Base-by-base conservation (phyloP, 139 green algal species). In the Tetratostichococcus sp. region DNA sequence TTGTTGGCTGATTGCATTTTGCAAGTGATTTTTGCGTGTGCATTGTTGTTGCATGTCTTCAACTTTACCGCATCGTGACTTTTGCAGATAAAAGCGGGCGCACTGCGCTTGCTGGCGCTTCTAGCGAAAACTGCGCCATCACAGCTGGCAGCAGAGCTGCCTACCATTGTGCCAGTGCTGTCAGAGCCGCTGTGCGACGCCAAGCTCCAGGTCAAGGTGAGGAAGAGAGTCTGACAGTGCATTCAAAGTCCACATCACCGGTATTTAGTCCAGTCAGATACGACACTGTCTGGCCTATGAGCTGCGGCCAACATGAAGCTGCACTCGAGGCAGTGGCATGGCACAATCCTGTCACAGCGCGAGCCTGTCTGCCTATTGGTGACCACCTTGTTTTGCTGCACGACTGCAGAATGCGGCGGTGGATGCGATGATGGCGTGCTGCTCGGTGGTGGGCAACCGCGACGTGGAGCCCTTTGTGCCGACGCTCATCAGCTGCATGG, bases 391-490 rank as follows among this genome's bases (percentile, higher is more conserved):
- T n/a, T n/a, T 62, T 69, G 0, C n/a, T 65, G 22, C 75, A 14
- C 30, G 73, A 70, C 83, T 62, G 71, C 79, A 62, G 35, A 69
- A 76, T n/a, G 78, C 71, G 26, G 83, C 85, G 1, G 39, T 71
- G 1, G 79, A 76, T 5, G 75, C 76, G 25, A 86, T 91, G 79
- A 79, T 71, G 30, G 85, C 85, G 34, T 65, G 69, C 28, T 88
- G 81, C 79, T 65, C 21, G 17, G 79, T 76, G 33, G 78, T 88
- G 26, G 86, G 82, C 70, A 94, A 94, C 87, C 68, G 76, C 25
- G 89, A 94, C 72, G 83, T 94, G 39, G 88, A 93, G 75, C 80
- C 76, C 21, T 86, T 93, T 78, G 71, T 91, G 32, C 88, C 87
- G 3, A 78, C 75, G 16, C 70, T 94, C n/a, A 85, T 93, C 31